A percentile compares a stretch with the other conserved stretches of the same genome.
Conservation (phyloP, 2,329 filamentous ascomycete genomes). For the Myotisia sp. region DNA sequence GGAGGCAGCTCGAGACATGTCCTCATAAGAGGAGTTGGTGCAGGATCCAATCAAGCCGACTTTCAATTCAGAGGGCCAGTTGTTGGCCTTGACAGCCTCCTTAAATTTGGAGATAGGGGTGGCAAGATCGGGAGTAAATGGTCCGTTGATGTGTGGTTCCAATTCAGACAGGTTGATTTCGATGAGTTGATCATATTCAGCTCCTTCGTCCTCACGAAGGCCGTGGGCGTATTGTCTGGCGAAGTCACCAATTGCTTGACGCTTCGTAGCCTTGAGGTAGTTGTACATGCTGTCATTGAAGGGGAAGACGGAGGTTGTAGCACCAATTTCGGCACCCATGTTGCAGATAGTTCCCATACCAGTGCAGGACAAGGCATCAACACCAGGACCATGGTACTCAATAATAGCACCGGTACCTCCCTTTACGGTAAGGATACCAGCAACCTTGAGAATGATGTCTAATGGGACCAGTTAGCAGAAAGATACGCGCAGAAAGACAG, state of each 20-base stretch:
- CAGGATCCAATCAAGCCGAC: slow-evolving; percentile 95
- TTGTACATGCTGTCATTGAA: slow-evolving; percentile 98
- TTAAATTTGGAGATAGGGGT: slow-evolving; percentile 97
- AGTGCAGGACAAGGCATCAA: slow-evolving; percentile 59
- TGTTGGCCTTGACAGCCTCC: slow-evolving; percentile 82
- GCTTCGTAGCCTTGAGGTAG: slow-evolving; percentile 85
- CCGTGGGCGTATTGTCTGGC: slow-evolving; percentile 71
- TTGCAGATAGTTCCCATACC: slow-evolving; percentile 73
- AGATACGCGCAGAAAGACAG: background rate
- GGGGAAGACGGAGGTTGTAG: slow-evolving; percentile 89
- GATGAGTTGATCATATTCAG: slow-evolving; percentile 89
- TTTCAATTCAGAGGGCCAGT: slow-evolving; percentile 93
- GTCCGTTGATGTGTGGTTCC: slow-evolving; percentile 96
- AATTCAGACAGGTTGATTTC: slow-evolving; percentile 92
- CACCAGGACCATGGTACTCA: slow-evolving; percentile 50
- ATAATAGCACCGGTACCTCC: slow-evolving; percentile 82
- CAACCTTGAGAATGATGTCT: slow-evolving; percentile 96
- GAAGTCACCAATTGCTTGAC: slow-evolving; percentile 79
- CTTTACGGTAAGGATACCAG: slow-evolving; percentile 93
- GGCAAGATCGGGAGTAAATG: slow-evolving; percentile 94
- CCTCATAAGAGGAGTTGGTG: slow-evolving; percentile 81
- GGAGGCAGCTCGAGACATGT: slow-evolving; percentile 85
- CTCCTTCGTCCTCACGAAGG: slow-evolving; percentile 73
- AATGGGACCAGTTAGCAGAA: slow-evolving; percentile 9
- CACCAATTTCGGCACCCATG: slow-evolving; percentile 51